These are phyloP conservation scores for Dillenia suffruticosa DNA, from an alignment of 164 flowering plant species.

Conservation along the genomic window DNA sequence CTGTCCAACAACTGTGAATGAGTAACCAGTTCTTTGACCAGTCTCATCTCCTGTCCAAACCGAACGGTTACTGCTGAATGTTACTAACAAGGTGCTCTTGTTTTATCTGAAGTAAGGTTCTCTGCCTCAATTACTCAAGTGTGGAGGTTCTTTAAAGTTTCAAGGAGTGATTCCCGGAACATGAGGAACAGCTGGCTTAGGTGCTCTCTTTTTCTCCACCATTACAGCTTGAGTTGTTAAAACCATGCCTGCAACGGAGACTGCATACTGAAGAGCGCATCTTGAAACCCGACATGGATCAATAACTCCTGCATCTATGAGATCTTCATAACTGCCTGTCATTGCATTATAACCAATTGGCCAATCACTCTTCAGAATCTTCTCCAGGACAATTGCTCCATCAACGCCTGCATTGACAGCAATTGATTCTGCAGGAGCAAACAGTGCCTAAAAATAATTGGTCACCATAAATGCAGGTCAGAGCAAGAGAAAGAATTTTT, in stretches of 20 bases:
- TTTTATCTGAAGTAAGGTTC: no score
- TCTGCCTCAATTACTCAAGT: background rate
- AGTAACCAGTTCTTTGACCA: no score
- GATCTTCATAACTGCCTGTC: conserved; percentile 70
- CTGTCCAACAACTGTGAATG: no score
- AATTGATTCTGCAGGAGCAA: conserved; percentile 69
- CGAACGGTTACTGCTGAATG: no score
- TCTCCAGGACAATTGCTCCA: conserved; percentile 71
- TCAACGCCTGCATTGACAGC: conserved; percentile 91
- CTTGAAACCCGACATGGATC: conserved; percentile 85
- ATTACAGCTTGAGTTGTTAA: conserved; percentile 81
- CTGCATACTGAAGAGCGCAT: conserved; percentile 86
- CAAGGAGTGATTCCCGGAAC: conserved; percentile 78
- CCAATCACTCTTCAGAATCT: conserved; percentile 50
- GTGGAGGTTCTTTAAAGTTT: background rate
- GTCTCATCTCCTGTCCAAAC: no score
- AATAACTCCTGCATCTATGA: conserved; percentile 63
- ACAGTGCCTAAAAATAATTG: conserved; percentile 61
- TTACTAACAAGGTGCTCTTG: no score
- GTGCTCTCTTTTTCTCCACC: conserved; percentile 63
- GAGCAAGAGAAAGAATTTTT: no score
- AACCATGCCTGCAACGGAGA: conserved; percentile 71
- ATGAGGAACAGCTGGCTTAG: conserved; percentile 57
- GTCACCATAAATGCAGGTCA: no score
- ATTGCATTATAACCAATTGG: conserved; percentile 76